phyloP scores from a whole-genome alignment of 2,329 filamentous ascomycete species.

The Aspergillus intermedius region DNA sequence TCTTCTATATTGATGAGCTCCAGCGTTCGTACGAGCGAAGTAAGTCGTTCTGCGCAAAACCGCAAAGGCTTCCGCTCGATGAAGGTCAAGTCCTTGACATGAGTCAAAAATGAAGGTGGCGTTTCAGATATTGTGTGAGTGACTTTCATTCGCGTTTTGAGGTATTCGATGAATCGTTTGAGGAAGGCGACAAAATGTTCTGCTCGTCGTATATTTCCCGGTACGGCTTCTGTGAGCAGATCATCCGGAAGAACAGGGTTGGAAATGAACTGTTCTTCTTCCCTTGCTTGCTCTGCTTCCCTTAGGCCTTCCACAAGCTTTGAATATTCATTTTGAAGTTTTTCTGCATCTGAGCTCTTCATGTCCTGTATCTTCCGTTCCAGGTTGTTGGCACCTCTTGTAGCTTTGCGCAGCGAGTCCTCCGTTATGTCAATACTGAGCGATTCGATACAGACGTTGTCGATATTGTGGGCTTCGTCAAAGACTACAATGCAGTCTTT shows the following conservation, averaged over 20 bases:
- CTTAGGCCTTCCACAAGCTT: conserved; percentile 89
- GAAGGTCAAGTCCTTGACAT: conserved; percentile 91
- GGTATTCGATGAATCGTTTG: conserved; percentile 94
- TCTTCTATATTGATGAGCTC: conserved; percentile 98
- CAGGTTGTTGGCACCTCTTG: conserved; percentile 80
- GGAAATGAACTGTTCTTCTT: conserved; percentile 95
- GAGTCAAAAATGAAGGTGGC: conserved; percentile 83
- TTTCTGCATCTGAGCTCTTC: conserved; percentile 90
- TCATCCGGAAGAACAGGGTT: conserved; percentile 93
- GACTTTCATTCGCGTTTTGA: conserved; percentile 98
- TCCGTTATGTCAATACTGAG: conserved; percentile 95
- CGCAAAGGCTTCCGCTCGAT: conserved; percentile 90
- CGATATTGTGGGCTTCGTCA: conserved; percentile 97
- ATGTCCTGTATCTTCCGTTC: conserved; percentile 89
- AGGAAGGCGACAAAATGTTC: conserved; percentile 95
- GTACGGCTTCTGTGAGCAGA: conserved; percentile 87
- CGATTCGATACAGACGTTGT: conserved; percentile 98
- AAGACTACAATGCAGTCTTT: conserved; percentile 99
- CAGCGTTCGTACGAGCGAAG: conserved; percentile 86
- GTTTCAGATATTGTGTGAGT: conserved; percentile 96
- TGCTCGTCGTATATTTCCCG: conserved; percentile 89
- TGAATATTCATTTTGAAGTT: conserved; percentile 89
- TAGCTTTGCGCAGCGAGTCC: conserved; percentile 85
- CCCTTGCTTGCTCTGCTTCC: conserved; percentile 78
- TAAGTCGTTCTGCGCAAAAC: conserved; percentile 91